Evolutionary conservation across 2,329 filamentous ascomycete species (phyloP).

Genomic region (Pyrenophora seminiperda): DNA sequence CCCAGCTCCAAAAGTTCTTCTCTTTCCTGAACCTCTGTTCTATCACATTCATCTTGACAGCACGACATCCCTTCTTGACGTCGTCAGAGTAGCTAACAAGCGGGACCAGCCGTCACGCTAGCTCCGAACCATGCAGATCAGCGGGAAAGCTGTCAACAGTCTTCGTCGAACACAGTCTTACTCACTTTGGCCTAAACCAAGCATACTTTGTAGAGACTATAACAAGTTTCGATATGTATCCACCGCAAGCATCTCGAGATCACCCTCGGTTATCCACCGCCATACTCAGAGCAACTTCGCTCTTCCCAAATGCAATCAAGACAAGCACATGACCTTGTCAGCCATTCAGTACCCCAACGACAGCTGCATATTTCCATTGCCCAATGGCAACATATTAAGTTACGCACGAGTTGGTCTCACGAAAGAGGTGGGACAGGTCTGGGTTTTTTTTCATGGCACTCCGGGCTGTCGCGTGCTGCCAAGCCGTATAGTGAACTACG

Average conservation of each 20-base stretch:
- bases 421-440: conserved; percentile 1
- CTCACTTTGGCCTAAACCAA: not conserved
- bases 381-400: not conserved
- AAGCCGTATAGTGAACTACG: not conserved
- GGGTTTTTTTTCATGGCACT: conserved; percentile 3
- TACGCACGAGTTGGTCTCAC: conserved; percentile 1
- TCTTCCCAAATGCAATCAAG: too few species aligned
- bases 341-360: not conserved
- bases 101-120: not conserved
- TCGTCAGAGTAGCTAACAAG: too few species aligned
- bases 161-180: not conserved
- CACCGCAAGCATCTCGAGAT: not conserved
- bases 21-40: too few species aligned
- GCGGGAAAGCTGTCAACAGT: not conserved
- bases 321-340: not conserved
- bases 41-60: too few species aligned
- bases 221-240: not conserved
- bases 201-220: not conserved
- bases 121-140: not conserved
- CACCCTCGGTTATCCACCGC: not conserved
- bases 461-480: not conserved
- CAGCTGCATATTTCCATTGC: not conserved
- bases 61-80: too few species aligned
- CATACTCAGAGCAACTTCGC: not conserved
- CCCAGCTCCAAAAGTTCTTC: too few species aligned